Conservation (phyloP, 805 yeast species). For the Candida cerambycidarum region DNA sequence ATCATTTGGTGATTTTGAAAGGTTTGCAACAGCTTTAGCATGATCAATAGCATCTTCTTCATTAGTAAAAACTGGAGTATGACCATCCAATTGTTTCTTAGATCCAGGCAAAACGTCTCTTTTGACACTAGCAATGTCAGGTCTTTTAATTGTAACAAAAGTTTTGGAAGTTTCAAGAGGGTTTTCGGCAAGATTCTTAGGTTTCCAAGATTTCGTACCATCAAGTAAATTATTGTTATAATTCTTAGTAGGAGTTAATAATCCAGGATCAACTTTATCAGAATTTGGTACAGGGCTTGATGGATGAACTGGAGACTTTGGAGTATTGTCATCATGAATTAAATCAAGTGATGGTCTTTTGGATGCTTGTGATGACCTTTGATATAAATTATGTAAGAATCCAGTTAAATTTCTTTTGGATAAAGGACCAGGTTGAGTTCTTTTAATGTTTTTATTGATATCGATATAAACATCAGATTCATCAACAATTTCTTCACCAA, state of each 20-base stretch:
- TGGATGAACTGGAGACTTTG: slow-evolving; percentile 3
- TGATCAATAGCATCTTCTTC: slow-evolving; percentile 44
- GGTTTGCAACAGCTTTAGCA: slow-evolving; percentile 15
- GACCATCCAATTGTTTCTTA: slow-evolving; percentile 7
- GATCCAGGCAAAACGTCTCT: slow-evolving; percentile 21
- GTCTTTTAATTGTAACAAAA: slow-evolving; percentile 69
- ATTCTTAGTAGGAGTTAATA: not conserved
- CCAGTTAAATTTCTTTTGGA: slow-evolving; percentile 67
- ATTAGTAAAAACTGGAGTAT: slow-evolving; percentile 6
- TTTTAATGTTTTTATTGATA: slow-evolving; percentile 81
- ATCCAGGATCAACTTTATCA: not conserved
- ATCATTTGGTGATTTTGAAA: not conserved
- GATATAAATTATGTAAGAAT: slow-evolving; percentile 62
- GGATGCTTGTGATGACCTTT: slow-evolving; percentile 27
- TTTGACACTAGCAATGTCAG: slow-evolving; percentile 26
- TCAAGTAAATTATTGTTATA: slow-evolving; percentile 15
- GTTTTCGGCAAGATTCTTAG: slow-evolving; percentile 66
- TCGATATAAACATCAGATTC: slow-evolving; percentile 94
- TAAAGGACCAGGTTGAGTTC: slow-evolving; percentile 73
- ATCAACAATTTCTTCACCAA: slow-evolving; percentile 97
- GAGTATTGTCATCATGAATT: slow-evolving; percentile 7
- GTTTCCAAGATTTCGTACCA: slow-evolving; percentile 40
- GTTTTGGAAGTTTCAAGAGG: slow-evolving; percentile 65
- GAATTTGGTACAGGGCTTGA: not conserved
- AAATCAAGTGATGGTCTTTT: slow-evolving; percentile 45